These are phyloP conservation scores for Aphanocladium album DNA, from an alignment of 2,329 filamentous ascomycete species.

Conservation along the genomic window DNA sequence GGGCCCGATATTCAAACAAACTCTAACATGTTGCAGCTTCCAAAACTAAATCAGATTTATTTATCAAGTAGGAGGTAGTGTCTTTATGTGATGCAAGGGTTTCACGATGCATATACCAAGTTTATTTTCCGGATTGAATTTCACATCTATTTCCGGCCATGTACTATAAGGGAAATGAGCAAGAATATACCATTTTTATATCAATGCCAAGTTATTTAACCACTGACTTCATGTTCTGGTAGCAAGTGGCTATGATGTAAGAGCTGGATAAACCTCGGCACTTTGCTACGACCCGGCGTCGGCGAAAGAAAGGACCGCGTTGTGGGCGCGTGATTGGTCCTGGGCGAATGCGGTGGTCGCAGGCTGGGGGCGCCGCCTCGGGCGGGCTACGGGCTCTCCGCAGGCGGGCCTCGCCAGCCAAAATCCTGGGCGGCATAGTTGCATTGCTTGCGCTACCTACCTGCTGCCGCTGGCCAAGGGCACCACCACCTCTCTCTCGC, in stretches of 20 bases:
- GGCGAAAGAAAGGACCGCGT: constrained; percentile 14
- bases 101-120: constrained; percentile 2
- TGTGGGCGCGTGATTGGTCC: constrained; percentile 13
- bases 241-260: constrained; percentile 7
- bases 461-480: background rate
- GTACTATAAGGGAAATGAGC: background rate
- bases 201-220: background rate
- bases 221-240: background rate
- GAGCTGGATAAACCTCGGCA: constrained; percentile 14
- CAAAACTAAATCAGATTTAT: background rate
- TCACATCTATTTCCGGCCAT: background rate
- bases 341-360: background rate
- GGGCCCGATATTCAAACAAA: background rate
- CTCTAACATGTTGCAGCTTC: constrained; percentile 11
- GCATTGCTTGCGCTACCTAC: background rate
- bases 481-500: background rate
- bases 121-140: background rate
- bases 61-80: background rate
- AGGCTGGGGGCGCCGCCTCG: background rate
- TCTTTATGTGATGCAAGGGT: background rate
- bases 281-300: constrained; percentile 1
- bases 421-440: background rate
- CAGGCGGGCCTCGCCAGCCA: background rate
- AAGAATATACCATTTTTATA: background rate
- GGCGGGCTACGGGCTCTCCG: constrained; percentile 1